Evolutionary conservation across 306 rosid genomes (phyloP).

Genomic region (Prinsepia uniflora): DNA sequence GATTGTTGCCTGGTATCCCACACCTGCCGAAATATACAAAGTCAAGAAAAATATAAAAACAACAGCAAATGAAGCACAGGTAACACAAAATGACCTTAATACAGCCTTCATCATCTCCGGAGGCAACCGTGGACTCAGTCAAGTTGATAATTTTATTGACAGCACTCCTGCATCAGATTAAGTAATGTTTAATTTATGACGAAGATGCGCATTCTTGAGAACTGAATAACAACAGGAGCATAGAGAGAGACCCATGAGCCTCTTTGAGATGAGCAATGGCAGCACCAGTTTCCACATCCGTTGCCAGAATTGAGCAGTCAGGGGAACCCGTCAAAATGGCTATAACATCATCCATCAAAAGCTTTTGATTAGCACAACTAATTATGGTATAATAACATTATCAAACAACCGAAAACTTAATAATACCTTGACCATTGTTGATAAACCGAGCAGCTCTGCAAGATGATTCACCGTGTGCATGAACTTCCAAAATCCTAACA

Average conservation of each 20-base stretch:
- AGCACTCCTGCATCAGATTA: constrained; percentile 45
- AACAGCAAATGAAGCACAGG: constrained; percentile 12
- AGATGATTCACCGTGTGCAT: constrained; percentile 76
- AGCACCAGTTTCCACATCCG: constrained; percentile 85
- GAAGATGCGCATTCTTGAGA: neutral
- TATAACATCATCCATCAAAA: constrained; percentile 28
- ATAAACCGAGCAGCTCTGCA: constrained; percentile 81
- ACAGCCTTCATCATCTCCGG: constrained; percentile 84
- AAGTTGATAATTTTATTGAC: constrained; percentile 72
- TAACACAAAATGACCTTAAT: constrained; percentile 54
- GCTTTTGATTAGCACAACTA: constrained; percentile 16
- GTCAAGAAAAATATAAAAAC: neutral
- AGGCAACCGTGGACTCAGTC: constrained; percentile 66
- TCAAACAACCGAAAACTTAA: neutral
- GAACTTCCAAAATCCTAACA: constrained; percentile 63
- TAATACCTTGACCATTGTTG: constrained; percentile 68
- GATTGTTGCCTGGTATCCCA: constrained; percentile 91
- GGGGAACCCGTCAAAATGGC: constrained; percentile 85
- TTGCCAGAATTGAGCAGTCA: constrained; percentile 70
- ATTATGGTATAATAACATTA: constrained; percentile 3
- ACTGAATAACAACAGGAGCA: neutral
- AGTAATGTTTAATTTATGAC: neutral
- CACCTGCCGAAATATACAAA: constrained; percentile 38
- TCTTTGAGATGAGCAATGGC: constrained; percentile 61
- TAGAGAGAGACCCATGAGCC: constrained; percentile 65